Evolutionary conservation across 805 yeast species (phyloP), one percentile per base, ranked within the genome.

Genomic region (Wickerhamiella sergipiensis): DNA sequence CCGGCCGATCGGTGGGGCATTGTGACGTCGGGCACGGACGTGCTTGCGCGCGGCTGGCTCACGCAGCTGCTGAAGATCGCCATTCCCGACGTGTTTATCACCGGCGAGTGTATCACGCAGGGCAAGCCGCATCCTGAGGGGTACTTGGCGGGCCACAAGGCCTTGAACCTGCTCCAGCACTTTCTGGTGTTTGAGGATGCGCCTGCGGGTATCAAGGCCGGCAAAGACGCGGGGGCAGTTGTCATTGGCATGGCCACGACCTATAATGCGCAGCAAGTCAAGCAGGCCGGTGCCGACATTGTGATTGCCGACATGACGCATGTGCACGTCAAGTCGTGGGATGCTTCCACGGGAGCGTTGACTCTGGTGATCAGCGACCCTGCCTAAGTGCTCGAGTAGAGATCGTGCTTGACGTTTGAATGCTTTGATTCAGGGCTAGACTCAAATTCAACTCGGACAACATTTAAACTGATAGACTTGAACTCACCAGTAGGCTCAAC

Each of bases 41-140:
- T 78, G 38, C 74, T 86, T 72, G 95, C 94, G 51, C 71, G 79
- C 60, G 78, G 81, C 59, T 86, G 95, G 92, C 79, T 86, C 65
- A 71, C 74, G 58, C 70, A 71, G 57, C 76, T 83, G 65, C 72
- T 84, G 63, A 74, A 76, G 47, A 69, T 73, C 49, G 72, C 73
- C 51, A 71, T 73, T 65, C 95, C 95, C 47, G 78, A 81, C 57
- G 75, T 79, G 46, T 86, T 86, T 71, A 81, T 86, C 63, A 82
- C 92, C 46, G 92, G 94, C 47, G 87, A 81, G 68, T 80, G 78
- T 65, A 92, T 85, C 57, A 70, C 74, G 54, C 73, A 75, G 61
- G 95, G 95, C 63, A 85, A 85, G 73, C 95, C 95, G 43, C 76
- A 83, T 69, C 95, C 95, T 43, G 82, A 81, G 71, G 92, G 94